A percentile compares a stretch with the other conserved stretches of the same genome.
phyloP scores from a whole-genome alignment of 257 asterid species.

The Ocimum tenuiflorum region DNA sequence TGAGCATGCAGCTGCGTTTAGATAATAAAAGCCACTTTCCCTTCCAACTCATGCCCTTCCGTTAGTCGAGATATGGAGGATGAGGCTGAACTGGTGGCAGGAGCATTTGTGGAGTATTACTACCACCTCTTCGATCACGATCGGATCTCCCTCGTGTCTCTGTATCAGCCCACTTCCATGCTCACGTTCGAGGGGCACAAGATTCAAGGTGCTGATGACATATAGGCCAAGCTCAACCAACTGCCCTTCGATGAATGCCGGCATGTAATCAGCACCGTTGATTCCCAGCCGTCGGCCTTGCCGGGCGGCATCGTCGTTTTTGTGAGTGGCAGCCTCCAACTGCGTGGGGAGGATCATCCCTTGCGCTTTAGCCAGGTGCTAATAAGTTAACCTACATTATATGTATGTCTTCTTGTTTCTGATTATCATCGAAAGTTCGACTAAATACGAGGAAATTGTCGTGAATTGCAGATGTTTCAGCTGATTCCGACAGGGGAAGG shows the following conservation, averaged over 20 bases:
- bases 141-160: conserved; percentile 27
- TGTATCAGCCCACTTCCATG: conserved; percentile 44
- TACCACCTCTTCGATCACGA: conserved; percentile 39
- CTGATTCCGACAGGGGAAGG: conserved; percentile 42
- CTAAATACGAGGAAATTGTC: not conserved
- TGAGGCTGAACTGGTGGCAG: conserved; percentile 35
- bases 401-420: not conserved
- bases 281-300: conserved; percentile 40
- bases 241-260: conserved; percentile 50
- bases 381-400: not conserved
- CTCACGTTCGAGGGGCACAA: conserved; percentile 55
- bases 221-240: conserved; percentile 36
- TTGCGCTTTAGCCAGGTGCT: conserved; percentile 57
- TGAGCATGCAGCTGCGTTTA: conserved; percentile 37
- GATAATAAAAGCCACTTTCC: conserved; percentile 10
- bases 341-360: conserved; percentile 45
- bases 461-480: conserved; percentile 52
- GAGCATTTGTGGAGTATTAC: conserved; percentile 49
- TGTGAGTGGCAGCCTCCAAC: conserved; percentile 53
- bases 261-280: conserved; percentile 46
- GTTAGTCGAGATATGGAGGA: conserved; percentile 32
- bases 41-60: not conserved
- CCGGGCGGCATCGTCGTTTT: conserved; percentile 45
- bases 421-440: not conserved
- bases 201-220: conserved; percentile 31